Evolutionary conservation across 306 rosid species (phyloP).

Genomic region (Fragaria ananassa): DNA sequence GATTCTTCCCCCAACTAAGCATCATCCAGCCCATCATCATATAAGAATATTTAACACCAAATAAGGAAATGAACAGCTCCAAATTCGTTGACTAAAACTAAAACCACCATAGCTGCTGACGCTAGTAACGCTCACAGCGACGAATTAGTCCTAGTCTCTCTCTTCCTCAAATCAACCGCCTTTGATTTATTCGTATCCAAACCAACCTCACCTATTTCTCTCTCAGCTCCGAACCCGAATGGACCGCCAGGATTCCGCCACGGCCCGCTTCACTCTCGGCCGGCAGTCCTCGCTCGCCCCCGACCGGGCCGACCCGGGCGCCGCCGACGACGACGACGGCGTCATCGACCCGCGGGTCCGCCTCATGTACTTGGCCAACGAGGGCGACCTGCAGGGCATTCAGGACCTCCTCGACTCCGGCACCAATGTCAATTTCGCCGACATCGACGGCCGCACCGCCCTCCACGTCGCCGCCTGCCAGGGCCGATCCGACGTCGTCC

Average conservation of each 20-base stretch:
- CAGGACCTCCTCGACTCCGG: conserved; percentile 62
- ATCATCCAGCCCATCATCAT: no score
- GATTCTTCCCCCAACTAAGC: no score
- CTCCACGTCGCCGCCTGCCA: conserved; percentile 88
- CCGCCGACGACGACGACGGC: background rate
- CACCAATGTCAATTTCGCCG: conserved; percentile 61
- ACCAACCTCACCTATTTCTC: no score
- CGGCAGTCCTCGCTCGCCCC: conserved; percentile 86
- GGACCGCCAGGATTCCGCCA: conserved; percentile 7
- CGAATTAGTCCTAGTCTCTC: no score
- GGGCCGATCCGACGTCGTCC: conserved; percentile 62
- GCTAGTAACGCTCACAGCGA: no score
- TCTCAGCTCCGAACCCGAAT: background rate
- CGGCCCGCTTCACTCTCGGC: conserved; percentile 55
- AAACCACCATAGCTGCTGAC: no score
- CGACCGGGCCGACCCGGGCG: conserved; percentile 20
- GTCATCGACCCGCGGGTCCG: conserved; percentile 57
- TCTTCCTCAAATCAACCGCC: no score
- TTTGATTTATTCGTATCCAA: no score
- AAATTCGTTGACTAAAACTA: no score
- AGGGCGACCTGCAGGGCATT: conserved; percentile 74
- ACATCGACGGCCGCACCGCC: conserved; percentile 80
- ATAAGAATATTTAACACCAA: no score
- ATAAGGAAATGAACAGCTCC: no score
- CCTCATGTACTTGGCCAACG: conserved; percentile 75